A percentile compares a stretch with the other conserved stretches of the same genome.
Evolutionary conservation across 2,329 filamentous ascomycete species (phyloP).

Genomic region (Colletotrichum tabaci): DNA sequence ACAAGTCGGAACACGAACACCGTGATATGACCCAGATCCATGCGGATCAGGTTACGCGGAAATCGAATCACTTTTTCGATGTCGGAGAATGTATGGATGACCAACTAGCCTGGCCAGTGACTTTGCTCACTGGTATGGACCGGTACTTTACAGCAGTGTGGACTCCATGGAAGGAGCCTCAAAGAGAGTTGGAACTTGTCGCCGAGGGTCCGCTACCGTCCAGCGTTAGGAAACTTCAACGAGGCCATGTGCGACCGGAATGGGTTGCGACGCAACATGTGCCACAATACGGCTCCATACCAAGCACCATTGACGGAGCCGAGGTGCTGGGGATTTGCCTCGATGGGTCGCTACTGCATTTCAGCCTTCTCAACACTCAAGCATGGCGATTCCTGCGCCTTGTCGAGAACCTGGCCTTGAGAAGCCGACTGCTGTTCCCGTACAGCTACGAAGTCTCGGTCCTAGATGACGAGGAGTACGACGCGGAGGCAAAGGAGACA

Average conservation of each 20-base stretch:
- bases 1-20: constrained; percentile 54
- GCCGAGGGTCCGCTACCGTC: constrained; percentile 71
- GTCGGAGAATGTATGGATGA: constrained; percentile 53
- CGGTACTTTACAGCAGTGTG: constrained; percentile 66
- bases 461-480: constrained; percentile 44
- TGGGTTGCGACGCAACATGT: constrained; percentile 59
- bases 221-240: constrained; percentile 70
- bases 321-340: constrained; percentile 77
- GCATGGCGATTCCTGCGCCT: constrained; percentile 80
- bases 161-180: constrained; percentile 60
- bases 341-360: constrained; percentile 78
- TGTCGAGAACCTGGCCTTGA: constrained; percentile 77
- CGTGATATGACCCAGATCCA: constrained; percentile 59
- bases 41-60: constrained; percentile 61
- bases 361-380: constrained; percentile 74
- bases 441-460: constrained; percentile 55
- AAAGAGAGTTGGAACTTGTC: constrained; percentile 60
- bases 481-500: constrained; percentile 57
- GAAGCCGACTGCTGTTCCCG: constrained; percentile 64
- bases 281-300: constrained; percentile 59
- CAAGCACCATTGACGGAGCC: constrained; percentile 59
- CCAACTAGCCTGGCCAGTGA: constrained; percentile 55
- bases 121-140: constrained; percentile 64
- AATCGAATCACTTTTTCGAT: constrained; percentile 63
- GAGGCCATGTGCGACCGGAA: constrained; percentile 65